Base-by-base conservation (phyloP, 2,329 filamentous ascomycete species). In the Capronia americana region DNA sequence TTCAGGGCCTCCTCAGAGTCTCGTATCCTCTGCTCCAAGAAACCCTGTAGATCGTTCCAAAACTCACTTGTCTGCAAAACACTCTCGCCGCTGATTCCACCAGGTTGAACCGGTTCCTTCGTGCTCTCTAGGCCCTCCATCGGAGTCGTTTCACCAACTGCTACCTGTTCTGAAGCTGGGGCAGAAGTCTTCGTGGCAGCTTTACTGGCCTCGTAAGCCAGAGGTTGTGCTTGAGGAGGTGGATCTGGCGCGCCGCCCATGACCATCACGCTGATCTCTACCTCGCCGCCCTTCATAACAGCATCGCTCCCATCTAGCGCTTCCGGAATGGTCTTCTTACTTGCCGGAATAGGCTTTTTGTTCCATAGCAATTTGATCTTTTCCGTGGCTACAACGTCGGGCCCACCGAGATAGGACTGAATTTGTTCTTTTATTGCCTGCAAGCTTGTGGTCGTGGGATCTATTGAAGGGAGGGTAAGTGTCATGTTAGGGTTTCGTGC, bases 201-300 rank as follows among this genome's bases (percentile, higher is more conserved):
- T 23, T 62, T 14, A 10, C 38, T 32, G 6, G 51, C 20, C 38
- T 44, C 38, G 2, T n/a, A n/a, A 17, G 34, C n/a, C 41, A 30
- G 32, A n/a, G 44, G 38, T 20, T 54, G 56, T 38, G 51, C 56
- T 34, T 71, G 67, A 11, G 67, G 57, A 3, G 68, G 68, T 11
- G 71, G 65, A 57, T 71, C 77, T 26, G 80, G 79, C 24, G 84
- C 87, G 14, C 92, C 93, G 2, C 90, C 91, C 76, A 97, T 87
- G 23, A 97, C 85, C 93, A 98, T 98, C 63, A 97, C 86, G 1
- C 88, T 88, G 69, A 98, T 89, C 77, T 97, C 93, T 0, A 94
- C 82, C 24, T 79, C 78, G 63, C 77, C 79, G 11, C 80, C 82
- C 1, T 73, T 72, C 64, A 66, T 50, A 78, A 67, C 63, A 75